Evolutionary conservation across 1,284 basidiomycete species (phyloP), one percentile per base, ranked within the genome.

Genomic region (Leccinum subrobustum): DNA sequence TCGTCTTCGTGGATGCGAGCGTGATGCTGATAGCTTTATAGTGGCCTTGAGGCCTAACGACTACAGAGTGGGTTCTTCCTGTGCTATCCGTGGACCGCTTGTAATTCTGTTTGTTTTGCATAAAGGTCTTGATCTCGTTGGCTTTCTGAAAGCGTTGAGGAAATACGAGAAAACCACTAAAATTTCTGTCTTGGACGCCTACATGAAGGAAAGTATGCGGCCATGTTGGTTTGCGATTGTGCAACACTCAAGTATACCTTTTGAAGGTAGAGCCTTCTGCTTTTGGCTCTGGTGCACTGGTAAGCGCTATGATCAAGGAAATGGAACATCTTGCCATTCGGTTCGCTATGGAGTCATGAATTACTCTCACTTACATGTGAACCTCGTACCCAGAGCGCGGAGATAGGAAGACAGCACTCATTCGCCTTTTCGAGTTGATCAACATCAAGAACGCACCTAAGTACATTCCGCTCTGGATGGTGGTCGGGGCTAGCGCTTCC

Each of bases 151-250:
- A 73, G 91, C 90, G 0, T 73, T 97, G 63, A 98, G 96, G 77
- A 98, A 97, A 77, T 97, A 95, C 67, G 93, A 95, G 72, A 98
- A 97, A 76, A 79, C 85, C 2, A 90, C 92, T 1, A 85, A 82
- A 68, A 89, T 89, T 20, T 77, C 83, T 44, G 81, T 80, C 2
- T 85, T 89, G 71, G 83, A 87, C 52, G 81, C 84, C 59, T 96
- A 91, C 75, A 91, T 87, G 78, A 77, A 80, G n/a, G 68, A 88
- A 86, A 70, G 91, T 91, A 63, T 27, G 65, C 31, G n/a, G 9
- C n/a, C 20, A 39, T 3, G 0, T 8, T 50, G 23, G 12, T 27
- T 6, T 12, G 27, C 37, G n/a, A 39, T 25, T 8, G 27, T 31
- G 6, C 11, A 52, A 52, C 9, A 9, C 44, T 50, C 8, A 50